These are phyloP conservation scores for Hansenula lynferdii DNA, from an alignment of 1,139 yeast species.

Conservation along the genomic window DNA sequence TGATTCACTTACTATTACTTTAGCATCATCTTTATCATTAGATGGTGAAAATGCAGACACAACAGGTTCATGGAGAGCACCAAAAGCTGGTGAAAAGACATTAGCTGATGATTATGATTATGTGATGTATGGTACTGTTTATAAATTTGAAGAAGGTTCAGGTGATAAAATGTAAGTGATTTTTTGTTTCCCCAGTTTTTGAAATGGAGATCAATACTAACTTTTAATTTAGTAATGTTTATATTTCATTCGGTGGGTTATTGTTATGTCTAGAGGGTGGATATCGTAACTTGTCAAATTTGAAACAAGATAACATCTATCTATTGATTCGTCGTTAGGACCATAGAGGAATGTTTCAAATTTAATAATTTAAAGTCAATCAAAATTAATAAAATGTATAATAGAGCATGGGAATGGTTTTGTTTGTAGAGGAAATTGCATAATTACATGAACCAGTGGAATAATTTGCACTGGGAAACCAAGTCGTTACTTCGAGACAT, in stretches of 20 bases:
- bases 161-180: conserved; percentile 45
- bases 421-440: background rate
- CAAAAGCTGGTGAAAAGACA: conserved; percentile 75
- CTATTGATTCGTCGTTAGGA: conserved; percentile 64
- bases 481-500: too few species aligned
- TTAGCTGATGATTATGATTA: conserved; percentile 97
- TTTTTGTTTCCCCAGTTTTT: too few species aligned
- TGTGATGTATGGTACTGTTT: conserved; percentile 97
- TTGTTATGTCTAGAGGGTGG: conserved; percentile 93
- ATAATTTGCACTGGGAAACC: too few species aligned
- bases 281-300: conserved; percentile 79
- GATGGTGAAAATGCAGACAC: conserved; percentile 56
- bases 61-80: conserved; percentile 86
- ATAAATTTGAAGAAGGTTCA: conserved; percentile 87
- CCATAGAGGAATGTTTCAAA: too few species aligned
- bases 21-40: conserved; percentile 67
- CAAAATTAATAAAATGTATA: background rate
- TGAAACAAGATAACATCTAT: conserved; percentile 93
- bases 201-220: too few species aligned
- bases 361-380: too few species aligned
- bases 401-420: background rate
- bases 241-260: conserved; percentile 94
- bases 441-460: too few species aligned
- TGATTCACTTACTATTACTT: conserved; percentile 82
- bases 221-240: conserved; percentile 51